Conservation (phyloP, 2,329 filamentous ascomycete genomes). For the Hypoxylon sp. region DNA sequence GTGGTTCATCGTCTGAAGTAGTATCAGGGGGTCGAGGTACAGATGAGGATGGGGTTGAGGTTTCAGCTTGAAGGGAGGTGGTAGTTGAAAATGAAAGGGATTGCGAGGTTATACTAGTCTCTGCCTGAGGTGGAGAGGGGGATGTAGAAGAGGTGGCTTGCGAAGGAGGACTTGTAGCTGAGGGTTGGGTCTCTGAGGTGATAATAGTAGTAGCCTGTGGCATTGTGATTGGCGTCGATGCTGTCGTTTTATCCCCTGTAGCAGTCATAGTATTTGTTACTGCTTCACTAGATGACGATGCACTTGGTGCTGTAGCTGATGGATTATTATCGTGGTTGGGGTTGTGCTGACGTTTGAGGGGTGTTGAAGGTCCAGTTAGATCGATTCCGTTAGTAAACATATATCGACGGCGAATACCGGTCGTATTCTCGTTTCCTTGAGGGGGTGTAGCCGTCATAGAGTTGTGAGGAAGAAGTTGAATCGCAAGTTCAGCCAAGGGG, state of each 20-base stretch:
- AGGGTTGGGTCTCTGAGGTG: slow-evolving; percentile 2
- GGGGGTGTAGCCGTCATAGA: slow-evolving; percentile 25
- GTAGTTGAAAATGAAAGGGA: slow-evolving; percentile 5
- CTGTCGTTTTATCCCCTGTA: background rate
- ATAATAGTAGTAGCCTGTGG: background rate
- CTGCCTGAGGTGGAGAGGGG: background rate
- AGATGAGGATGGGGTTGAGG: slow-evolving; percentile 10
- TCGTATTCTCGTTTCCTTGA: slow-evolving; percentile 34
- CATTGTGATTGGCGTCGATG: slow-evolving; percentile 8
- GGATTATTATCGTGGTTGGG: slow-evolving; percentile 10
- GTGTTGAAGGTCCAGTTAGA: background rate
- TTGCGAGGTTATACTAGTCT: background rate
- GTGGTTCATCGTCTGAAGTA: slow-evolving; percentile 1
- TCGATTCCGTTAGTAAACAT: background rate
- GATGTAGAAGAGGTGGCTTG: background rate
- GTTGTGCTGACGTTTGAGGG: slow-evolving; percentile 34
- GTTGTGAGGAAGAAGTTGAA: slow-evolving; percentile 51
- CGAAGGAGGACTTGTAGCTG: slow-evolving; percentile 1
- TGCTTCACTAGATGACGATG: slow-evolving; percentile 14
- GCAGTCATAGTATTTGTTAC: slow-evolving; percentile 7
- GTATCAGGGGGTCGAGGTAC: slow-evolving; percentile 20
- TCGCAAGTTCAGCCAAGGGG: slow-evolving; percentile 49
- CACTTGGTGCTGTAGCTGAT: slow-evolving; percentile 6
- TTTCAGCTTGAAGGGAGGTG: slow-evolving; percentile 4
- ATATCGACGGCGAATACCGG: slow-evolving; percentile 44